Base-by-base conservation (phyloP, 2,329 filamentous ascomycete species). In the Alternaria sp. region DNA sequence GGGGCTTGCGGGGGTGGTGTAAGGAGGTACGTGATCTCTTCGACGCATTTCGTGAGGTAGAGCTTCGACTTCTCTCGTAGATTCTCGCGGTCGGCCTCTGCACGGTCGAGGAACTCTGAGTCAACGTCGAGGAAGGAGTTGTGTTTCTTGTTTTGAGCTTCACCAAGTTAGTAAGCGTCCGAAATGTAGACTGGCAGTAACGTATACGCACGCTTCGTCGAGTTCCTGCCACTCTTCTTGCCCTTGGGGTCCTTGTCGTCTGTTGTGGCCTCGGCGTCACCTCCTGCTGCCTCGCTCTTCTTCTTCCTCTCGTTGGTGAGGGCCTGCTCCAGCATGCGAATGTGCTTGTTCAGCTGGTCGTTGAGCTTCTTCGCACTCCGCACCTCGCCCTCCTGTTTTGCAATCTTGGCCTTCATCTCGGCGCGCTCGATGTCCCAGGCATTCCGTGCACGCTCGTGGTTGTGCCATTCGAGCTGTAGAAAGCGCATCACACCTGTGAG, bases 361-460 rank as follows among this genome's bases (percentile, higher is more conserved):
- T 97, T 94, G 61, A 94, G 89, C 65, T 92, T 91, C 81, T 97
- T 96, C 54, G 92, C 91, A 70, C 95, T 93, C 68, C 94, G 87
- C 30, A 91, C 88, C 71, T 97, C 93, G 58, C 96, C 96, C 82
- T 99, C 96, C 69, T 98, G 88, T 75, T 92, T 91, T 55, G 95
- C 95, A 83, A 99, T 97, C 76, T 96, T 90, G 71, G 93, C 93
- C 84, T 97, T 97, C 96, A 99, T 98, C 83, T 99, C 96, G 74
- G 97, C 96, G 77, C 93, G 91, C 82, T 99, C 96, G 79, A 99
- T 99, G 81, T 99, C 96, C 96, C 96, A 99, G 40, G 93, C 91
- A 82, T 99, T 99, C 74, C 96, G 90, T 78, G 97, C 96, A 82
- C 96, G 92, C 83, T 99, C 96, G 81, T 99, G 95, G 71, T 93